These are phyloP conservation scores for Suaeda aralocaspica DNA, from an alignment of 148 eudicot genomes.

Conservation along the genomic window DNA sequence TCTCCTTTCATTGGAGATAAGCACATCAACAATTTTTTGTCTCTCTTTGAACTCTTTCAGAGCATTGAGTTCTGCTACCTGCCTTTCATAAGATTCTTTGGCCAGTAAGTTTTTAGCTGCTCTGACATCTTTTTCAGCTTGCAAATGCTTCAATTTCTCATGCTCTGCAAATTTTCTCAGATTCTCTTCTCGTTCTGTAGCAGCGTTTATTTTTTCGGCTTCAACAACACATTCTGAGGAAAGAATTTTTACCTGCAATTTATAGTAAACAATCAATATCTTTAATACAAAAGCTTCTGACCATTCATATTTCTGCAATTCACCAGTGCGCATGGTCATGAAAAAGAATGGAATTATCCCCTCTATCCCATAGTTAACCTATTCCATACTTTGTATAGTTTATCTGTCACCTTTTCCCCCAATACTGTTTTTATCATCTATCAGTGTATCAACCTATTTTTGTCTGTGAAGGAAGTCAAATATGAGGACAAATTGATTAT, in stretches of 20 bases:
- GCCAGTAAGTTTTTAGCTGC: constrained; percentile 47
- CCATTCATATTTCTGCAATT: too few relatives aligned
- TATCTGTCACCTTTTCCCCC: too few relatives aligned
- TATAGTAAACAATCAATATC: neutral
- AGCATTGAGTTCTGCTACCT: constrained; percentile 57
- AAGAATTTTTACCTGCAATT: constrained; percentile 50
- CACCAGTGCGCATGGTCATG: too few relatives aligned
- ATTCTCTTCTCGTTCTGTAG: constrained; percentile 55
- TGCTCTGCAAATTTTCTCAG: constrained; percentile 52
- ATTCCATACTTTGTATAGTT: too few relatives aligned
- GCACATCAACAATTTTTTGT: constrained; percentile 46
- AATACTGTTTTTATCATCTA: too few relatives aligned
- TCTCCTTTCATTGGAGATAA: constrained; percentile 50
- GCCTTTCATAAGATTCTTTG: constrained; percentile 56
- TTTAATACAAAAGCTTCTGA: too few relatives aligned
- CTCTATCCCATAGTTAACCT: too few relatives aligned
- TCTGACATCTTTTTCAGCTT: constrained; percentile 54
- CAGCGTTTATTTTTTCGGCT: constrained; percentile 51
- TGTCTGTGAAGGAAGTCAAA: too few relatives aligned
- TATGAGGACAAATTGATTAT: too few relatives aligned
- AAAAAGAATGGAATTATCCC: too few relatives aligned
- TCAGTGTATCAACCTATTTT: too few relatives aligned
- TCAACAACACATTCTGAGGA: constrained; percentile 57
- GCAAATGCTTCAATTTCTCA: constrained; percentile 56
- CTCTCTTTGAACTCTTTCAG: constrained; percentile 52